Evolutionary conservation across 192 early-diverging fungal species (phyloP).

Genomic region (Allomyces arbusculus): DNA sequence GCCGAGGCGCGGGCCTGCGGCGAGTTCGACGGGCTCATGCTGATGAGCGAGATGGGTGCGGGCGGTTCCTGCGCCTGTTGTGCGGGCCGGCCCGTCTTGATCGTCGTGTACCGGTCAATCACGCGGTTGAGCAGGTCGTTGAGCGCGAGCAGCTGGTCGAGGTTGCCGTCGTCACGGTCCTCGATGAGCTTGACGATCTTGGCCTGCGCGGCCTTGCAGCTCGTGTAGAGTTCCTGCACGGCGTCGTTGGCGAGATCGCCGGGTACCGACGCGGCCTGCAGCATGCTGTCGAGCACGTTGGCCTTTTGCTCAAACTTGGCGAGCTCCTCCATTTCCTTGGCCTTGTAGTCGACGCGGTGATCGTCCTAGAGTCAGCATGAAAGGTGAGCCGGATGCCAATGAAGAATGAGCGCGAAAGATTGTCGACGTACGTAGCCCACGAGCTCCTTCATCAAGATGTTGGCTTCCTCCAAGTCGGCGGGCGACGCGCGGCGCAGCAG

Average conservation of each 20-base stretch:
- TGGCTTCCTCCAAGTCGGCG: slow-evolving; percentile 81
- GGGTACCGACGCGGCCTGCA: not conserved
- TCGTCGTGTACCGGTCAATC: slow-evolving; percentile 33
- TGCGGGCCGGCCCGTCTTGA: no score
- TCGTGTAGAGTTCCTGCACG: slow-evolving; percentile 35
- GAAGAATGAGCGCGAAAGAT: slow-evolving; percentile 2
- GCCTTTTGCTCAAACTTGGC: slow-evolving; percentile 2
- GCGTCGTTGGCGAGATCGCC: slow-evolving; percentile 4
- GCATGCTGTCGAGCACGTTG: not conserved
- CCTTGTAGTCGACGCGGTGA: slow-evolving; percentile 6
- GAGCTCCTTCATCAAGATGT: slow-evolving; percentile 94
- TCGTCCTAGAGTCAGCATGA: not conserved
- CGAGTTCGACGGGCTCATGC: not conserved
- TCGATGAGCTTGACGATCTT: slow-evolving; percentile 53
- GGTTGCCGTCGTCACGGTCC: slow-evolving; percentile 47
- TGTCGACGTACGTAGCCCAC: slow-evolving; percentile 59
- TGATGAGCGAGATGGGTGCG: not conserved
- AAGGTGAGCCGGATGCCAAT: no score
- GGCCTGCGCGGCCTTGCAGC: slow-evolving; percentile 45
- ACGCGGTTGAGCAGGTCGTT: slow-evolving; percentile 67
- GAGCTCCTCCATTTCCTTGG: slow-evolving; percentile 5
- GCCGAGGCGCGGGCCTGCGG: not conserved
- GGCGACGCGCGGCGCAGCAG: slow-evolving; percentile 84
- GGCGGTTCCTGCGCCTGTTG: not conserved
- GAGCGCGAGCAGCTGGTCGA: slow-evolving; percentile 43